phyloP scores from a whole-genome alignment of 2,329 filamentous ascomycete genomes.

The Tympanopsis confertula region DNA sequence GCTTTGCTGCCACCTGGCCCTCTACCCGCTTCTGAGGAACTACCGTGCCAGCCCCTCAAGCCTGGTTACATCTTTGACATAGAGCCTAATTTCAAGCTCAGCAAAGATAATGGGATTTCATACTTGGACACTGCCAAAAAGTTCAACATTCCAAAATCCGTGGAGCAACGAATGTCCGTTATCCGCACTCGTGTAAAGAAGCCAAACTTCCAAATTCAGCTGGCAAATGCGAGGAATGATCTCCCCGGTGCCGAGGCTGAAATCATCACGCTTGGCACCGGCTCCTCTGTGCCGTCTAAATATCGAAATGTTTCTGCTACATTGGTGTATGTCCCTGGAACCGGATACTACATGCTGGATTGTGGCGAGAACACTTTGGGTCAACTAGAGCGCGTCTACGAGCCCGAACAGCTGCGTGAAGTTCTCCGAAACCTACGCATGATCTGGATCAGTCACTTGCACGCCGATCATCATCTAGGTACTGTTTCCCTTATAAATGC shows the following conservation, averaged over 20 bases:
- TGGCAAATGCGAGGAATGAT: slow-evolving; percentile 24
- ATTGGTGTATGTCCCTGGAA: slow-evolving; percentile 50
- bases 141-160: slow-evolving; percentile 19
- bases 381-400: slow-evolving; percentile 51
- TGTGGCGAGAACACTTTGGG: slow-evolving; percentile 61
- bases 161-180: slow-evolving; percentile 26
- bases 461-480: slow-evolving; percentile 65
- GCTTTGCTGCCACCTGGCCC: too few relatives aligned
- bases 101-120: too few relatives aligned
- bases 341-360: slow-evolving; percentile 58
- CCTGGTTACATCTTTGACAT: neutral
- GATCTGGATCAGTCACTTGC: slow-evolving; percentile 65
- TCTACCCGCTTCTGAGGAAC: neutral
- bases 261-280: slow-evolving; percentile 57
- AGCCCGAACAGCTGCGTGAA: slow-evolving; percentile 37
- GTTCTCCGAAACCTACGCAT: slow-evolving; percentile 50
- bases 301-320: slow-evolving; percentile 65
- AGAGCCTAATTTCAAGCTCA: neutral
- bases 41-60: too few relatives aligned
- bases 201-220: slow-evolving; percentile 22
- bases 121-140: neutral
- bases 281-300: slow-evolving; percentile 58
- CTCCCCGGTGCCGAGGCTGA: slow-evolving; percentile 51
- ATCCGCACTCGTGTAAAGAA: slow-evolving; percentile 9
- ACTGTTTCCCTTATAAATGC: slow-evolving; percentile 52